These are phyloP conservation scores for Fonsecaea pugnacius DNA, from an alignment of 2,329 filamentous ascomycete genomes.

Conservation along the genomic window DNA sequence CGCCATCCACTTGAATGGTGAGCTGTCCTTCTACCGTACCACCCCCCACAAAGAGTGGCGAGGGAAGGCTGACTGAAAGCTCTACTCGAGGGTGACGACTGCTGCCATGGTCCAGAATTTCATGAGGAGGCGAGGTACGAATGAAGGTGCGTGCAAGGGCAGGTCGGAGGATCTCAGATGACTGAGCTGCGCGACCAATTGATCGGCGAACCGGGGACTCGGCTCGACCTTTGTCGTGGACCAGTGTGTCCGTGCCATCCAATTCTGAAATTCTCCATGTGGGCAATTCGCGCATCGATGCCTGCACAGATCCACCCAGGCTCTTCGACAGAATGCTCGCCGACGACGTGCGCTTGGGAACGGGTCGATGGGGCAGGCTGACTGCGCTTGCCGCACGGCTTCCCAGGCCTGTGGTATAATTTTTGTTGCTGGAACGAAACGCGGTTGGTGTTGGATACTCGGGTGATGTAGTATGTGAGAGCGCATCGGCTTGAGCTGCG, in stretches of 20 bases:
- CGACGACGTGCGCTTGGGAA: slow-evolving; percentile 36
- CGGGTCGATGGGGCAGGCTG: slow-evolving; percentile 33
- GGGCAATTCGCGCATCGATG: slow-evolving; percentile 35
- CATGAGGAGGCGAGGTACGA: slow-evolving; percentile 51
- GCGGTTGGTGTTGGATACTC: slow-evolving; percentile 30
- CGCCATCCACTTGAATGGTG: slow-evolving; percentile 52
- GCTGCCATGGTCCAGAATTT: slow-evolving; percentile 56
- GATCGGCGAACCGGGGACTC: slow-evolving; percentile 55
- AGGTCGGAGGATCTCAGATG: slow-evolving; percentile 48
- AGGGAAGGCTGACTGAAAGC: slow-evolving; percentile 55
- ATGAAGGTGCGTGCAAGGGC: slow-evolving; percentile 56
- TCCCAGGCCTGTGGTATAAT: slow-evolving; percentile 20
- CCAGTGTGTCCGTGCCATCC: slow-evolving; percentile 38
- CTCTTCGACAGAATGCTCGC: slow-evolving; percentile 32
- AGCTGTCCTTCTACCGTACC: slow-evolving; percentile 59
- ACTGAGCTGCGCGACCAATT: slow-evolving; percentile 48
- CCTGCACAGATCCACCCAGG: slow-evolving; percentile 25
- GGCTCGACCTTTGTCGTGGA: slow-evolving; percentile 52
- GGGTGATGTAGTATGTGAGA: slow-evolving; percentile 31
- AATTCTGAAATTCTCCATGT: slow-evolving; percentile 35
- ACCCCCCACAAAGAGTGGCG: slow-evolving; percentile 60
- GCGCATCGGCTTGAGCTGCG: slow-evolving; percentile 12
- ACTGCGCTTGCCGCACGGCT: slow-evolving; percentile 34
- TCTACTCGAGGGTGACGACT: slow-evolving; percentile 56
- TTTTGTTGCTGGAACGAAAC: slow-evolving; percentile 13